phyloP scores from a whole-genome alignment of 106 monocot species.

The Cymbidium sinense region DNA sequence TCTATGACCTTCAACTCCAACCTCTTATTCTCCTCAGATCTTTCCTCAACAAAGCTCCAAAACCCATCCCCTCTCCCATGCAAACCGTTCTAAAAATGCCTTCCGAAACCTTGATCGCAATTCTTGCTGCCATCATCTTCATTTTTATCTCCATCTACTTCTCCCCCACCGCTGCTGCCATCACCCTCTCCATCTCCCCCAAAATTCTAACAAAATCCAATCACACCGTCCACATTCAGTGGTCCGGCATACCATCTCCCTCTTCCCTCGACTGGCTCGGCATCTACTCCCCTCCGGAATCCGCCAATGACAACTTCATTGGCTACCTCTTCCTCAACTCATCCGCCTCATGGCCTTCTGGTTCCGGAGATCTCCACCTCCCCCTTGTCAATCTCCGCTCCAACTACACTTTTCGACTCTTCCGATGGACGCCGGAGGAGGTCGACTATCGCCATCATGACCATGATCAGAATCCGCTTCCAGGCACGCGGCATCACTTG shows the following conservation, averaged over 20 bases:
- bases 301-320: conserved; percentile 56
- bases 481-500: conserved; percentile 43
- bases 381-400: conserved; percentile 75
- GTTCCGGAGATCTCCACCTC: conserved; percentile 55
- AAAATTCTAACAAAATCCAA: conserved; percentile 44
- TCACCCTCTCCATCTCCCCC: conserved; percentile 55
- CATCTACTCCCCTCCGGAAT: conserved; percentile 80
- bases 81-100: background rate
- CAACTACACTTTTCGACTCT: conserved; percentile 71
- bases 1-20: no score
- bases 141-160: conserved; percentile 13
- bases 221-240: conserved; percentile 41
- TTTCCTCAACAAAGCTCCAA: background rate
- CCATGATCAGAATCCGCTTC: conserved; percentile 84
- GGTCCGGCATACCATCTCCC: conserved; percentile 65
- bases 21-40: background rate
- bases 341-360: conserved; percentile 44
- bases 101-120: background rate
- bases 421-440: conserved; percentile 61
- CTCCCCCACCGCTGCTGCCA: conserved; percentile 10
- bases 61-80: background rate
- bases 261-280: conserved; percentile 78
- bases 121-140: conserved; percentile 3
- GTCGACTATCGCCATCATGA: conserved; percentile 49
- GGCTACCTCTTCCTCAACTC: conserved; percentile 84